phyloP scores from a whole-genome alignment of 768 basidiomycete genomes.

The Daedaleopsis sinensis region DNA sequence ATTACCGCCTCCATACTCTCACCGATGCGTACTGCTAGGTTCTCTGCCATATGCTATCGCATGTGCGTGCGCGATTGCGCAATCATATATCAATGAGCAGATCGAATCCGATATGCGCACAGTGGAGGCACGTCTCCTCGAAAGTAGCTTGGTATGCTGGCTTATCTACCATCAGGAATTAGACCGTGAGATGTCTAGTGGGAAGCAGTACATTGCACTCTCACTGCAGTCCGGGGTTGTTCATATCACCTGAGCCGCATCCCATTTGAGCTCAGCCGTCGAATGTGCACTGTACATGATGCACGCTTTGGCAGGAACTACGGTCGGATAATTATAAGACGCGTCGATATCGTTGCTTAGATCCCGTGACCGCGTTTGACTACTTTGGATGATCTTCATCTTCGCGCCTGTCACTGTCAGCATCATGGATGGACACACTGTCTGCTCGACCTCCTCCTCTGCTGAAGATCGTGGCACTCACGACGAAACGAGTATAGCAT shows the following conservation, averaged over 20 bases:
- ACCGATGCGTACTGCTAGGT: background rate
- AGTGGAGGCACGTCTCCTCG: no score
- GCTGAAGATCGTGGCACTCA: background rate
- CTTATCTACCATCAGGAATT: no score
- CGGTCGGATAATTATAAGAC: no score
- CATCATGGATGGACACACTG: no score
- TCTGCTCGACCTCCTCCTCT: background rate
- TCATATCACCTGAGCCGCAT: no score
- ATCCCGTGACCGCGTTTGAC: slow-evolving; percentile 10
- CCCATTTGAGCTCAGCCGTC: background rate
- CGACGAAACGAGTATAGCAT: background rate
- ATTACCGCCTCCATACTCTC: slow-evolving; percentile 1
- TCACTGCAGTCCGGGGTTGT: no score
- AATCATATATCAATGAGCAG: slow-evolving; percentile 9
- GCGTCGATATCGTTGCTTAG: background rate
- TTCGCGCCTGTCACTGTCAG: no score
- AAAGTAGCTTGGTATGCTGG: no score
- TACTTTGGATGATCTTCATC: slow-evolving; percentile 8
- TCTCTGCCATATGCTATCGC: slow-evolving; percentile 4
- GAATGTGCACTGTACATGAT: background rate
- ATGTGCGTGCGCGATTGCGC: slow-evolving; percentile 6
- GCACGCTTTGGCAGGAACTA: background rate
- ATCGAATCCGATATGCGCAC: background rate
- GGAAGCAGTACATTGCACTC: background rate
- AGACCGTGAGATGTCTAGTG: no score